Conservation (phyloP, 352 stramenopile genomes). For the Phytophthora syringae region DNA sequence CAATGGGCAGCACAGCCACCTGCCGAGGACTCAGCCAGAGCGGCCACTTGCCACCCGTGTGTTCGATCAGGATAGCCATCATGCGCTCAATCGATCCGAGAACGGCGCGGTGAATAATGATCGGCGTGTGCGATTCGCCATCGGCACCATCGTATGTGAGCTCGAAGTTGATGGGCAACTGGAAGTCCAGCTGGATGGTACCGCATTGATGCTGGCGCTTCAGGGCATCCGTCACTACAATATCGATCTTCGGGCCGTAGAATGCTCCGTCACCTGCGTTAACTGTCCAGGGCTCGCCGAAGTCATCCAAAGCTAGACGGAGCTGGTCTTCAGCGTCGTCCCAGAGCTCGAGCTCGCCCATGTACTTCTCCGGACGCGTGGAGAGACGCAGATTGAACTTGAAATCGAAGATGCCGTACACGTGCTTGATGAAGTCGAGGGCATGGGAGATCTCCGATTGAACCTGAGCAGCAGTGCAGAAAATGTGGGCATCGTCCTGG, state of each 20-base stretch:
- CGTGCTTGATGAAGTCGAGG: conserved; percentile 94
- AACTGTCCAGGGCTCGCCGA: conserved; percentile 78
- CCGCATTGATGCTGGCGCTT: conserved; percentile 97
- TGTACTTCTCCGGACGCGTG: conserved; percentile 95
- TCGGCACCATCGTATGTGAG: conserved; percentile 93
- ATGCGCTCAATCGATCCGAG: conserved; percentile 98
- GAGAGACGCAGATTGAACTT: conserved; percentile 94
- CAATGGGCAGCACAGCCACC: conserved; percentile 75
- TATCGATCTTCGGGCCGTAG: conserved; percentile 98
- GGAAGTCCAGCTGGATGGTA: conserved; percentile 98
- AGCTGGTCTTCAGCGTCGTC: conserved; percentile 89
- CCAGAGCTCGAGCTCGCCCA: conserved; percentile 95
- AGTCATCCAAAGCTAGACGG: conserved; percentile 65
- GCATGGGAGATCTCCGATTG: conserved; percentile 95
- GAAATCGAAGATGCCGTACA: conserved; percentile 96
- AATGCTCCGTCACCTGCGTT: conserved; percentile 97
- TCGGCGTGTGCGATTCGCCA: conserved; percentile 91
- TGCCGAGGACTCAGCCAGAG: conserved; percentile 94
- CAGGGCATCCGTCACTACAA: conserved; percentile 97
- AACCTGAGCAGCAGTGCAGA: conserved; percentile 96
- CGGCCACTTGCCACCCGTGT: conserved; percentile 96
- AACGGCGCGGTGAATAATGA: conserved; percentile 98
- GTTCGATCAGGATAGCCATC: conserved; percentile 98
- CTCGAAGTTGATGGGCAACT: conserved; percentile 97
- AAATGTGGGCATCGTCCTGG: conserved; percentile 99